Base-by-base conservation (phyloP, 2,329 filamentous ascomycete species). In the Fusarium duplospermum region DNA sequence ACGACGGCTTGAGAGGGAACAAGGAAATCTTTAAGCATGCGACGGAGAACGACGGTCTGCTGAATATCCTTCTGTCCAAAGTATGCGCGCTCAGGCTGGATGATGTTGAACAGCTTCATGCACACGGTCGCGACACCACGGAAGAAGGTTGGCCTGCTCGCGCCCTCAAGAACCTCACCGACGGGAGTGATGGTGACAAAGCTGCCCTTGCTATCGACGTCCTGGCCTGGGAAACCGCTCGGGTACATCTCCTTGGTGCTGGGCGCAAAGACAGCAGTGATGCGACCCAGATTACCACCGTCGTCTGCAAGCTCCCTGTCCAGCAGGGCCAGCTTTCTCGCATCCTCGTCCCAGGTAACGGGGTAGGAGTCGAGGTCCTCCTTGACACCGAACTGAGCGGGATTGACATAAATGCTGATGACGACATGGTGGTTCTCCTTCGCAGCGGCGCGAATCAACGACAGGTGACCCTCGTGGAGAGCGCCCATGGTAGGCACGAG, bases 41-140 rank as follows among this genome's bases (percentile, higher is more conserved):
- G 91, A 78, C 90, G 92, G 78, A 99, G 93, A 13, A 99, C 90
- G 20, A 97, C 93, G 0, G 95, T 97, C 84, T 99, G 96, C 86
- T 99, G 96, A 22, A 98, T 91, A 82, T 99, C 96, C 85, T 99
- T 99, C 83, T 98, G 96, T 5, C 96, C 96, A 85, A 99, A 98
- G 84, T 98, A 95, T 22, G 93, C 93, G 6, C 89, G 87, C 68
- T 94, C 92, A 0, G 93, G 91, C 78, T 85, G 84, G 20, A 86
- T 83, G 22, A 85, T 81, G 73, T 85, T 86, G 80, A 86, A 86
- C 27, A 86, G 82, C 82, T 96, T 99, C 90, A 96, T 96, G 85
- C 95, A 98, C 2, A 99, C 93, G 2, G 96, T 99, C 22, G 96
- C 95, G 36, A 99, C 96, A 42, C 96, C 96, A 58, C 96, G 89